phyloP scores from a whole-genome alignment of 1,139 yeast species.

The Pichia sp. region DNA sequence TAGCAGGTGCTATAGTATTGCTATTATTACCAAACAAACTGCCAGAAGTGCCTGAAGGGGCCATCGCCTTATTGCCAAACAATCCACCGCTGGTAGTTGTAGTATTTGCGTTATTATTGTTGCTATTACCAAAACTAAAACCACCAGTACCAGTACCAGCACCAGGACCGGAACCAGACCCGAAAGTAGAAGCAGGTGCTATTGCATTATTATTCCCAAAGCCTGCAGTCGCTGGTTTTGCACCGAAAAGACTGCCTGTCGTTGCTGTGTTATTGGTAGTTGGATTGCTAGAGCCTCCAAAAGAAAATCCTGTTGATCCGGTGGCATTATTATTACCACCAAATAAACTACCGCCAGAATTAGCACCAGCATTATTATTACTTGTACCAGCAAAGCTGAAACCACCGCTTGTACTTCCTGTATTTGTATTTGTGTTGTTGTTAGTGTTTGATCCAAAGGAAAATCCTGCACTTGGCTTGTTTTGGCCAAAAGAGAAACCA shows the following conservation, averaged over 20 bases:
- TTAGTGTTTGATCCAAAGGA: conserved; percentile 44
- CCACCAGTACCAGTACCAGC: conserved; percentile 12
- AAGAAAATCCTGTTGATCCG: conserved; percentile 33
- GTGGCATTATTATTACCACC: conserved; percentile 5
- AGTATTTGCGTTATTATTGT: conserved; percentile 6
- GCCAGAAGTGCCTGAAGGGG: conserved; percentile 28
- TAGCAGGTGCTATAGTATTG: not conserved
- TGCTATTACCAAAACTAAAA: conserved; percentile 21
- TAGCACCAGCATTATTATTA: not conserved
- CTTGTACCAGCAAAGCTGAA: conserved; percentile 23
- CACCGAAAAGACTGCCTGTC: conserved; percentile 21
- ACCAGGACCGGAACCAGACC: conserved; percentile 8
- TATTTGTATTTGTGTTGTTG: conserved; percentile 11
- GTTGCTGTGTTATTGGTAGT: not conserved
- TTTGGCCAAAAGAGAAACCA: conserved; percentile 6
- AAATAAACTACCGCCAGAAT: not conserved
- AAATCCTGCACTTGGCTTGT: conserved; percentile 9
- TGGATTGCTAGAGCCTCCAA: conserved; percentile 29
- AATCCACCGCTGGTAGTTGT: conserved; percentile 30
- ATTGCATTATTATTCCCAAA: conserved; percentile 21
- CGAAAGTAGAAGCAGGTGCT: conserved; percentile 5
- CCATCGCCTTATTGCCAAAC: conserved; percentile 7
- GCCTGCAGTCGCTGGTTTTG: conserved; percentile 2
- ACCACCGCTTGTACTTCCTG: conserved; percentile 1
- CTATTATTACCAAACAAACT: conserved; percentile 30